A percentile compares a stretch with the other conserved stretches of the same genome.
Conservation (phyloP, 345 rosid genomes). For the Eucalyptus leucophloia region DNA sequence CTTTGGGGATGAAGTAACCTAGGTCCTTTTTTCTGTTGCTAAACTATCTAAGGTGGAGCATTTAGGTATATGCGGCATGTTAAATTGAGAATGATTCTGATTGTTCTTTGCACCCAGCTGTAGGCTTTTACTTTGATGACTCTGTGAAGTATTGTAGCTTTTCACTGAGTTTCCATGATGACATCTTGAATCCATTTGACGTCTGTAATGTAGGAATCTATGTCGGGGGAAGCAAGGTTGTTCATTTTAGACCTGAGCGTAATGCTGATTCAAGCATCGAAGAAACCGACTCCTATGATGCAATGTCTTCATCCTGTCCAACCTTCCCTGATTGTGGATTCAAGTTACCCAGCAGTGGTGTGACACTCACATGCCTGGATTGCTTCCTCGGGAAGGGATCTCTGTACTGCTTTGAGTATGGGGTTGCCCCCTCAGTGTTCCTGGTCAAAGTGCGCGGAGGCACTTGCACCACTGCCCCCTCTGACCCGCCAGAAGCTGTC, state of each 20-base stretch:
- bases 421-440: conserved; percentile 56
- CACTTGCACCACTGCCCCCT: conserved; percentile 76
- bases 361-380: conserved; percentile 79
- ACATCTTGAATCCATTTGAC: background rate
- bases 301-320: conserved; percentile 44
- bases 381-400: conserved; percentile 79
- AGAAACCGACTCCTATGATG: conserved; percentile 23
- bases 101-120: background rate
- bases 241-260: conserved; percentile 76
- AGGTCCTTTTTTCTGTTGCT: background rate
- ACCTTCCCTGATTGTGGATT: conserved; percentile 89
- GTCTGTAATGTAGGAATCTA: conserved; percentile 43
- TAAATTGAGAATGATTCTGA: background rate
- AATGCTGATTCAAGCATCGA: conserved; percentile 19
- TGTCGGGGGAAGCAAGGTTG: conserved; percentile 99
- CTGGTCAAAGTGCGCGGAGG: conserved; percentile 78
- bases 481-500: conserved; percentile 53
- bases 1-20: background rate
- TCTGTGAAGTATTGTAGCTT: background rate
- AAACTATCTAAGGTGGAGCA: background rate
- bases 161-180: background rate
- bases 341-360: conserved; percentile 69
- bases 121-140: background rate
- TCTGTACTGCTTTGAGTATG: conserved; percentile 70
- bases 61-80: background rate